Evolutionary conservation across 768 basidiomycete species (phyloP).

Genomic region (Suillus subluteus): DNA sequence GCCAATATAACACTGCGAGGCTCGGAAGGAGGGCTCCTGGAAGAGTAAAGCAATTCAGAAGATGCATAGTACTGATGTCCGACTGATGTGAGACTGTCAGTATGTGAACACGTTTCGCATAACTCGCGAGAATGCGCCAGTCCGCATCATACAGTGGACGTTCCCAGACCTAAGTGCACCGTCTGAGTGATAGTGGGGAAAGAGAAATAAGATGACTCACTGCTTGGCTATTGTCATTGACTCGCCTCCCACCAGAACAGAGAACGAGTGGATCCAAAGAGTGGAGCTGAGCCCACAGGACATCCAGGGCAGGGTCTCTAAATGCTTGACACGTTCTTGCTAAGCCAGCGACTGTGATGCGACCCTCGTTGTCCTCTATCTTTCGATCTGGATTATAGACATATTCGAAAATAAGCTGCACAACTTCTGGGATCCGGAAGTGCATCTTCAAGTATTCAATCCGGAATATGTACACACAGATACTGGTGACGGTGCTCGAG

Average conservation of each 20-base stretch:
- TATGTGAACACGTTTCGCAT: not conserved
- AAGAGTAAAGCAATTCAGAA: not conserved
- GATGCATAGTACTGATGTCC: not conserved
- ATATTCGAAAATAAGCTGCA: slow-evolving; percentile 26
- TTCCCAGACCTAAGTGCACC: not conserved
- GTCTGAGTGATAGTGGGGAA: too few species aligned
- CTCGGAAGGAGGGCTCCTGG: slow-evolving; percentile 26
- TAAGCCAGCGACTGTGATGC: not conserved
- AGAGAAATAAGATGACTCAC: not conserved
- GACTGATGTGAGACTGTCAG: not conserved
- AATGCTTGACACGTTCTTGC: slow-evolving; percentile 9
- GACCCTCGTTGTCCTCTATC: not conserved
- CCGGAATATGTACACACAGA: too few species aligned
- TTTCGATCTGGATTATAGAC: slow-evolving; percentile 12
- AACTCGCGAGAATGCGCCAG: slow-evolving; percentile 5
- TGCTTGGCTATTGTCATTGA: not conserved
- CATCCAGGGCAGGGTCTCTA: slow-evolving; percentile 3
- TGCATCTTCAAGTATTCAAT: too few species aligned
- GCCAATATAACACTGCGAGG: slow-evolving; percentile 27
- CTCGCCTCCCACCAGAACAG: slow-evolving; percentile 1
- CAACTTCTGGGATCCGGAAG: slow-evolving; percentile 20
- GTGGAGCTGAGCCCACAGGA: slow-evolving; percentile 13
- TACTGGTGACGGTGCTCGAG: too few species aligned
- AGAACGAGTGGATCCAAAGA: slow-evolving; percentile 7
- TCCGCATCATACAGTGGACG: slow-evolving; percentile 2